A percentile compares a stretch with the other conserved stretches of the same genome.
Evolutionary conservation across 345 rosid species (phyloP).

Genomic region (Arabidopsis arenosa): DNA sequence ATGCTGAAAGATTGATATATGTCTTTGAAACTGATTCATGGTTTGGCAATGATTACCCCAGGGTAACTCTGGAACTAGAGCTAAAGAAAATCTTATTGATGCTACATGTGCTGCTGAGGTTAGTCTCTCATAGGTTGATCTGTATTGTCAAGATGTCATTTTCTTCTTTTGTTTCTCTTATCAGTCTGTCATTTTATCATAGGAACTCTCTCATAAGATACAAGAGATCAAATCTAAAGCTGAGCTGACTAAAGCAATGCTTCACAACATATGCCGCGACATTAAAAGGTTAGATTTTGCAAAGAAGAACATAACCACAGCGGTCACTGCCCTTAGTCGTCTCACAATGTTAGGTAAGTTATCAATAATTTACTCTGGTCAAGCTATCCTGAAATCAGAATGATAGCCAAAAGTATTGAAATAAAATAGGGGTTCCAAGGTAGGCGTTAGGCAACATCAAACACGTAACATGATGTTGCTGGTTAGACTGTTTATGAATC

Average conservation of each 20-base stretch:
- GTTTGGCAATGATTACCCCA: constrained; percentile 39
- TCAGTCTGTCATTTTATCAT: neutral
- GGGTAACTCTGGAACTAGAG: constrained; percentile 94
- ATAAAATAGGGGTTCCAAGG: neutral
- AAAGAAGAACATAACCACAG: constrained; percentile 90
- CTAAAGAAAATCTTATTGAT: constrained; percentile 98
- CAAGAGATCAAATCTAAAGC: constrained; percentile 95
- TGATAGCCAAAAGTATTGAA: neutral
- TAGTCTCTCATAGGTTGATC: constrained; percentile 38
- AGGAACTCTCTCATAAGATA: constrained; percentile 91
- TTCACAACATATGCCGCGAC: constrained; percentile 94
- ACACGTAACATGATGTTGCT: constrained; percentile 17
- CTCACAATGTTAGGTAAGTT: constrained; percentile 89
- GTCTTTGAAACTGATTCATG: constrained; percentile 5
- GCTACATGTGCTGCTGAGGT: constrained; percentile 92
- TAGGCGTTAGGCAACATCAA: neutral
- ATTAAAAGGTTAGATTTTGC: constrained; percentile 96
- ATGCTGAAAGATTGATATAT: constrained; percentile 1
- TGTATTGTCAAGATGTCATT: constrained; percentile 2
- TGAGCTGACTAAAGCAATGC: constrained; percentile 92
- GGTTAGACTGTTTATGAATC: neutral
- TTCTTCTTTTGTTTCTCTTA: neutral
- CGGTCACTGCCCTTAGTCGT: constrained; percentile 93
- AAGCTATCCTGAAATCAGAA: constrained; percentile 15
- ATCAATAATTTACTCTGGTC: constrained; percentile 8